Percentiles rank a stretch among this genome's conserved stretches.
Evolutionary conservation across 2,329 filamentous ascomycete genomes (phyloP).

Genomic region (Phyllosticta citribraziliensis): DNA sequence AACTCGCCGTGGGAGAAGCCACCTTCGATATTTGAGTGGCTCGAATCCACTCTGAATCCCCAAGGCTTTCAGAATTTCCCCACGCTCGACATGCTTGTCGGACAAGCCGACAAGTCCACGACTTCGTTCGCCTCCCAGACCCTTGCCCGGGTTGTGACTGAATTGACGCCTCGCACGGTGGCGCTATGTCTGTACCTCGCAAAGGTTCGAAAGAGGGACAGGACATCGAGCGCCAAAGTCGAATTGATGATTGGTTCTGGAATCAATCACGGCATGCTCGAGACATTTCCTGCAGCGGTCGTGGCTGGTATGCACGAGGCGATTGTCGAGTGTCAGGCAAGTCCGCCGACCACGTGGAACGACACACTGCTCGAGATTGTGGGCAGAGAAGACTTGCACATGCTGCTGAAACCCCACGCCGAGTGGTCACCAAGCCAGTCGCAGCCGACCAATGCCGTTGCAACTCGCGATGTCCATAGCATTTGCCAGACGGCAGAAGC

Average conservation of each 20-base stretch:
- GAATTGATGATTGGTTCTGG: constrained; percentile 64
- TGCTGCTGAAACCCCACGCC: constrained; percentile 47
- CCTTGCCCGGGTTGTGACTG: constrained; percentile 1
- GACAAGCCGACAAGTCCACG: constrained; percentile 2
- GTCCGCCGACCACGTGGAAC: constrained; percentile 69
- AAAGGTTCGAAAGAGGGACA: constrained; percentile 25
- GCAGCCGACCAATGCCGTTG: constrained; percentile 3
- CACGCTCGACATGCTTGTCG: constrained; percentile 23
- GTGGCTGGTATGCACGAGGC: constrained; percentile 71
- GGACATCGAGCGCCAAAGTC: constrained; percentile 52
- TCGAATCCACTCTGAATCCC: constrained; percentile 23
- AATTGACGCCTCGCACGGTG: constrained; percentile 44
- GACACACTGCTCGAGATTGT: constrained; percentile 63
- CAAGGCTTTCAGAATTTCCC: constrained; percentile 25
- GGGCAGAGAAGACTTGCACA: constrained; percentile 69
- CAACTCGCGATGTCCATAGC: constrained; percentile 58
- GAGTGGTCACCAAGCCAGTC: constrained; percentile 20
- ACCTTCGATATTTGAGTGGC: constrained; percentile 50
- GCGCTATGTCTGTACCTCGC: constrained; percentile 60
- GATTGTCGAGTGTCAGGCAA: constrained; percentile 73
- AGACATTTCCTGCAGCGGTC: constrained; percentile 79
- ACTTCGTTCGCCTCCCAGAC: not conserved
- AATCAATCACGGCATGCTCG: constrained; percentile 57
- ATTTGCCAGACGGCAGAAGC: constrained; percentile 61
- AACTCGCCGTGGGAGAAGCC: constrained; percentile 34